Conservation (phyloP, 163 green algal genomes). For the Smithsoniella earleae region DNA sequence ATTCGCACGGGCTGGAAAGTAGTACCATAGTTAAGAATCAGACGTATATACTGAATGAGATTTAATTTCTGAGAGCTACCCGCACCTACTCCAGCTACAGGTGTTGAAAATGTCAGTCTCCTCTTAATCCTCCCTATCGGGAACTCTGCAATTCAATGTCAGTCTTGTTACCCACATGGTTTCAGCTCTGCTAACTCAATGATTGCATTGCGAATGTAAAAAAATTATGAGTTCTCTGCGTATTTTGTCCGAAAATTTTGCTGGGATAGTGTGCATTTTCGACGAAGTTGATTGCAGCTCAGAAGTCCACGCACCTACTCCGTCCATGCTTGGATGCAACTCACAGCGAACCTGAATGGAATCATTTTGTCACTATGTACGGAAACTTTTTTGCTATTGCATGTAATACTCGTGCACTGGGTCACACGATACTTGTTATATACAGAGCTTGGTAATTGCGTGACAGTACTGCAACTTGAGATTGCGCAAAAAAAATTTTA, state of each 20-base stretch:
- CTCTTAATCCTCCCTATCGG: slow-evolving; percentile 8
- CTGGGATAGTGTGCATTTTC: not conserved
- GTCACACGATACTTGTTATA: too few relatives aligned
- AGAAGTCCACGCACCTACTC: not conserved
- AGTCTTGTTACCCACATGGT: not conserved
- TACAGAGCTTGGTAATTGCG: too few relatives aligned
- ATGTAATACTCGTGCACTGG: too few relatives aligned
- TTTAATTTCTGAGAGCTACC: too few relatives aligned
- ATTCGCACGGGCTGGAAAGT: not conserved
- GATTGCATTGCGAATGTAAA: not conserved
- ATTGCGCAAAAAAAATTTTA: too few relatives aligned
- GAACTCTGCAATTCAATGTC: not conserved
- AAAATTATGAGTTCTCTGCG: not conserved
- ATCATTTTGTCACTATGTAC: not conserved
- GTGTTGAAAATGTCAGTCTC: slow-evolving; percentile 25
- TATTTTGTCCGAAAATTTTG: not conserved
- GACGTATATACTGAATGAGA: too few relatives aligned
- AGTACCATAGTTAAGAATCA: too few relatives aligned
- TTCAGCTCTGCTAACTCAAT: not conserved
- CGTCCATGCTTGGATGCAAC: too few relatives aligned
- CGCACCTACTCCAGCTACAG: not conserved
- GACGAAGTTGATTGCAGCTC: not conserved
- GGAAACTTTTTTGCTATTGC: not conserved
- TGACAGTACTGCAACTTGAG: too few relatives aligned
- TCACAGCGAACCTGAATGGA: too few relatives aligned